Conservation (phyloP, 129 eudicot genomes). For the Pseudognaphalium luteoalbum region DNA sequence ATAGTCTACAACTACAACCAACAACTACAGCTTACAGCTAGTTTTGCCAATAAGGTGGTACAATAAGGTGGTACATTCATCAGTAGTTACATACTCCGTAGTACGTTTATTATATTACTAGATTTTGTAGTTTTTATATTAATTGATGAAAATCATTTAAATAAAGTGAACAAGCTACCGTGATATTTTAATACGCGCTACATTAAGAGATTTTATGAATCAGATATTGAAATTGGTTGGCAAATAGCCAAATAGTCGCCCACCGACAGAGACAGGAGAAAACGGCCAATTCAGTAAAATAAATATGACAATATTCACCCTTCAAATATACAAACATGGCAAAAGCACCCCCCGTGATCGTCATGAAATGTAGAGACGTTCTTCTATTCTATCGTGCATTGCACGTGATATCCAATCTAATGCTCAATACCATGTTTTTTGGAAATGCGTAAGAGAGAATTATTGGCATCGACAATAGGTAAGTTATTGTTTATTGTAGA, state of each 20-base stretch:
- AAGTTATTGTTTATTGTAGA: too few species aligned
- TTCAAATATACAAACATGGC: not conserved
- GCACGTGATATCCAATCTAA: too few species aligned
- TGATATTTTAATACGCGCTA: not conserved
- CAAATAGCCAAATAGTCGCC: not conserved
- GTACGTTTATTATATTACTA: not conserved
- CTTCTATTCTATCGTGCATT: too few species aligned
- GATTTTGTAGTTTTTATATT: not conserved
- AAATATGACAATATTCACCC: not conserved
- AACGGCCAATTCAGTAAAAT: constrained; percentile 1
- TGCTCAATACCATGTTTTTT: too few species aligned
- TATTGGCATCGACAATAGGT: too few species aligned
- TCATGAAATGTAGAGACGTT: not conserved
- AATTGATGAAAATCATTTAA: not conserved
- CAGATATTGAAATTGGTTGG: constrained; percentile 4
- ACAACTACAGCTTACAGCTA: too few species aligned
- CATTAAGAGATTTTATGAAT: not conserved
- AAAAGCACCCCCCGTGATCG: not conserved
- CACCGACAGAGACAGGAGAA: constrained; percentile 32
- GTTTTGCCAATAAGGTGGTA: too few species aligned
- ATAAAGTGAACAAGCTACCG: not conserved
- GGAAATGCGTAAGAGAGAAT: not conserved
- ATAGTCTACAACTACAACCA: too few species aligned
- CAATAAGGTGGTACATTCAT: too few species aligned
- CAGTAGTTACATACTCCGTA: too few species aligned